Percentiles rank a stretch among this genome's conserved stretches.
phyloP scores from a whole-genome alignment of 1,284 basidiomycete species.

The Amylostereum areolatum region DNA sequence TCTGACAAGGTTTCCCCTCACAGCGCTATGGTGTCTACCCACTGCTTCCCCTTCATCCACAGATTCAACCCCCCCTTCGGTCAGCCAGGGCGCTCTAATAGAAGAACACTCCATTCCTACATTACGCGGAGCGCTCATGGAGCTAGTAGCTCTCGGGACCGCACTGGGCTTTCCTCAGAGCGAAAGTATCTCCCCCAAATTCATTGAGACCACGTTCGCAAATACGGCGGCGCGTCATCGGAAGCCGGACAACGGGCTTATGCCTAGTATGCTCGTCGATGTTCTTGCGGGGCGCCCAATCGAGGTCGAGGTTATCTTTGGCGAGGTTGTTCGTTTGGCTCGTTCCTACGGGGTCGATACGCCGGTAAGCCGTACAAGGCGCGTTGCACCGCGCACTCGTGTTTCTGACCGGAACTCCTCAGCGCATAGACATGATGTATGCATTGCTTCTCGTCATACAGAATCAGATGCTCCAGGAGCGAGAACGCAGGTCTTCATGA shows the following conservation, averaged over 20 bases:
- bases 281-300: slow-evolving; percentile 47
- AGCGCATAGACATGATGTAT: slow-evolving; percentile 49
- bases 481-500: not conserved
- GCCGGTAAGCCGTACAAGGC: slow-evolving; percentile 41
- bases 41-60: slow-evolving; percentile 24
- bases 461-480: slow-evolving; percentile 35
- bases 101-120: slow-evolving; percentile 41
- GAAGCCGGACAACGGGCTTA: slow-evolving; percentile 37
- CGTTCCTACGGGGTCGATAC: slow-evolving; percentile 36
- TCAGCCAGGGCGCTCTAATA: slow-evolving; percentile 37
- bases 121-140: slow-evolving; percentile 37
- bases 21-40: slow-evolving; percentile 47
- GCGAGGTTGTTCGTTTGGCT: slow-evolving; percentile 52
- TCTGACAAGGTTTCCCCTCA: slow-evolving; percentile 43
- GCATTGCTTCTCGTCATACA: slow-evolving; percentile 44
- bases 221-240: slow-evolving; percentile 32
- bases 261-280: slow-evolving; percentile 61
- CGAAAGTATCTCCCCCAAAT: slow-evolving; percentile 36
- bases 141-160: slow-evolving; percentile 41
- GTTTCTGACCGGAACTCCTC: not conserved
- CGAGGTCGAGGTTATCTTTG: slow-evolving; percentile 62
- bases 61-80: slow-evolving; percentile 32
- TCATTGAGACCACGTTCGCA: slow-evolving; percentile 34
- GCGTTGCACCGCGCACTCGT: not conserved
- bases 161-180: slow-evolving; percentile 44